Evolutionary conservation across 1,284 basidiomycete species (phyloP), one percentile per base, ranked within the genome.

Genomic region (Marasmius sp.): DNA sequence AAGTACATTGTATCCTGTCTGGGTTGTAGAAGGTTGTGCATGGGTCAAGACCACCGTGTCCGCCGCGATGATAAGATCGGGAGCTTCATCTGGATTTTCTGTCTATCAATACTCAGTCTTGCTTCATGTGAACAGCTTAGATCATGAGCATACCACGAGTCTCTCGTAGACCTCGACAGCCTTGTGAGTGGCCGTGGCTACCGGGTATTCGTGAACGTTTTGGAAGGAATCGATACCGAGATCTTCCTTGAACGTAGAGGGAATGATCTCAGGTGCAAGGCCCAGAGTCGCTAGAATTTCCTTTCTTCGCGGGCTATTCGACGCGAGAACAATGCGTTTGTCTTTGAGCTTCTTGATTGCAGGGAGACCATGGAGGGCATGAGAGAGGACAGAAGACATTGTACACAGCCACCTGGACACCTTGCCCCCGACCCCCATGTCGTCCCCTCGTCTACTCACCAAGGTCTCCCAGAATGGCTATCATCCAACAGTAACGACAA

Each of bases 51-150:
- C 94, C 16, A 98, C 87, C 0, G 95, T 97, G 71, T 98, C 95
- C 63, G 95, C 95, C 94, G 87, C 91, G 66, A 99, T 98, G 51
- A 98, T 95, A 27, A 98, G 83, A 75, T 98, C 96, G 3, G 96
- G 95, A 1, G 94, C 84, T 70, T 97, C 86, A 20, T 94, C 88
- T 8, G 93, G 92, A 66, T 92, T 75, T 60, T 87, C 79, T 58
- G 66, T 73, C 85, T 90, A 65, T 58, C 59, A 45, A 49, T 14
- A 20, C 47, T 51, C 39, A 59, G 38, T 49, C 27, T 5, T 12
- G 37, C 20, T 52, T 41, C 38, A 62, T n/a, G 53, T 50, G 50
- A 59, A 55, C n/a, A n/a, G 62, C 51, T 11, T 54, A 33, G 57
- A 51, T 63, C n/a, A 22, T 16, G 6, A 16, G 80, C 88, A 67